Base-by-base conservation (phyloP, 169 alveolate genomes). In the Cryptosporidium felis region DNA sequence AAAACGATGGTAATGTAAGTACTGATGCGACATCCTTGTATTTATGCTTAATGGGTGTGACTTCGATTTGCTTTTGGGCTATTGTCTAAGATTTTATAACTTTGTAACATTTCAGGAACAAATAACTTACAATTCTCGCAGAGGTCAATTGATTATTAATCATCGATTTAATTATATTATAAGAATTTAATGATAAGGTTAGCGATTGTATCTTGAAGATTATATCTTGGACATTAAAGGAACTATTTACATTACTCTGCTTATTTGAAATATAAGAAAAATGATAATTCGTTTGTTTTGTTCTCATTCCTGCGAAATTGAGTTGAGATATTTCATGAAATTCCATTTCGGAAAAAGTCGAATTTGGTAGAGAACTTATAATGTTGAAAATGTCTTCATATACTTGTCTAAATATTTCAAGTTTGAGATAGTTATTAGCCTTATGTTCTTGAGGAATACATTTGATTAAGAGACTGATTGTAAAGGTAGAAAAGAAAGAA, bases 91-190 rank as follows among this genome's bases (percentile, higher is more conserved):
- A 63, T n/a, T 4, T 12, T 5, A 26, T 18, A 10, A 46, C 38
- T 44, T 6, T 45, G 0, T 42, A 28, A 12, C 59, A 47, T 14
- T 56, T 26, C 1, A 28, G 26, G 45, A 21, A 28, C 23, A 46
- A 65, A 5, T 12, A 41, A 65, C 81, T 65, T 65, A 65, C 81
- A 6, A 65, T 65, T 65, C 26, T 65, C 2, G 38, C 49, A 23
- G 53, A 65, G 14, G 60, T 47, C 36, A 65, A 18, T 26, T 45
- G 62, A 14, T 26, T 49, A 5, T 36, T 14, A 26, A 45, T 28
- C 26, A 65, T 28, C 32, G 28, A 65, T 28, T 28, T 36, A 2
- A 65, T 36, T 5, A 51, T 9, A 2, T 47, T 38, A 16, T 45
- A 18, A 5, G 62, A 65, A 16, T 47, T 65, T 38, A 32, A 45